These are phyloP conservation scores for Petunia axillaris DNA, from an alignment of 257 asterid genomes.

Conservation along the genomic window DNA sequence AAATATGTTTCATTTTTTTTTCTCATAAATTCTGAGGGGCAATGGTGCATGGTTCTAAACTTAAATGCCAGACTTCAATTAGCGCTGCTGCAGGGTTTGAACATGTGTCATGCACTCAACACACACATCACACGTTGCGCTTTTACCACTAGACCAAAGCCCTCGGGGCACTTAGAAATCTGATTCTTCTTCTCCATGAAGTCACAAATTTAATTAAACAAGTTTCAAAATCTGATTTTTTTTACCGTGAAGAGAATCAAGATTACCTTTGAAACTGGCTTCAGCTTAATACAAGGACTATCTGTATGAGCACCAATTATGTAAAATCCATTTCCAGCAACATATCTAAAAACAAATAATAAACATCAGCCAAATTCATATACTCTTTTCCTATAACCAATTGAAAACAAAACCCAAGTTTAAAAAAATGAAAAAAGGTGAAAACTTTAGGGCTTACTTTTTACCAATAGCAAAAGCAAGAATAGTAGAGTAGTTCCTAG, in stretches of 20 bases:
- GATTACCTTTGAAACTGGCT: slow-evolving; percentile 81
- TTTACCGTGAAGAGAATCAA: neutral
- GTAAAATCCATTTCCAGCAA: slow-evolving; percentile 80
- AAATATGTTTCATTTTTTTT: neutral
- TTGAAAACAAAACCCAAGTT: neutral
- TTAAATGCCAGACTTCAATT: too few relatives aligned
- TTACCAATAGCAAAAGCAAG: slow-evolving; percentile 93
- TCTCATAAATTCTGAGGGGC: too few relatives aligned
- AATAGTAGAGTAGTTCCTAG: slow-evolving; percentile 88
- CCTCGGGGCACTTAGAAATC: neutral
- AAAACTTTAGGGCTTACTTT: slow-evolving; percentile 52
- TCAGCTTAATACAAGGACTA: slow-evolving; percentile 86
- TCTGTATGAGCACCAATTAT: slow-evolving; percentile 97
- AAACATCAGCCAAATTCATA: neutral
- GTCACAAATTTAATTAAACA: neutral
- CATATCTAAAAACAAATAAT: slow-evolving; percentile 55
- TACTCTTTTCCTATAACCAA: neutral
- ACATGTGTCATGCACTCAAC: too few relatives aligned
- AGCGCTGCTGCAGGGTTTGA: too few relatives aligned
- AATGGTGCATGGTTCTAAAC: too few relatives aligned
- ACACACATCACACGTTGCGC: too few relatives aligned
- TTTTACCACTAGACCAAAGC: too few relatives aligned
- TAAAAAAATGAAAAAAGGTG: neutral
- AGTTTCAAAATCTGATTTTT: neutral
- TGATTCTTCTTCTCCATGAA: neutral